Conservation (phyloP, 441 rosid species). For the Populus hybrid region DNA sequence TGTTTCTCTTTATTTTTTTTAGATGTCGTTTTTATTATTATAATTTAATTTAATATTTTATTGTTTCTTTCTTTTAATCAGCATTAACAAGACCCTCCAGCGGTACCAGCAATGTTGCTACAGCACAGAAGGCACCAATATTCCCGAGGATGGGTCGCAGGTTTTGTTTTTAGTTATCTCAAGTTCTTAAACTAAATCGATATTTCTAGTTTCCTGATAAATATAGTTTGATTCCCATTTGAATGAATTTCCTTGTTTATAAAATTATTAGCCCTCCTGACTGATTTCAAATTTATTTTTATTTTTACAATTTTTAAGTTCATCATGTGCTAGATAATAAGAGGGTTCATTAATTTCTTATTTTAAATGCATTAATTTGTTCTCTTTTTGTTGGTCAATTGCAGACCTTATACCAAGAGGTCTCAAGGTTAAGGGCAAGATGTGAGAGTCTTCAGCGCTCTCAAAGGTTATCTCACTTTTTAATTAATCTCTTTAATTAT, state of each 20-base stretch:
- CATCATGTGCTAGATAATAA: too few species aligned
- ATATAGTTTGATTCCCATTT: background rate
- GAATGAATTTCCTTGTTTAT: too few species aligned
- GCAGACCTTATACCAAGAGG: slow-evolving; percentile 34
- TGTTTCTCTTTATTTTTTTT: too few species aligned
- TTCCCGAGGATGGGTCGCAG: slow-evolving; percentile 21
- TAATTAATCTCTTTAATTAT: background rate
- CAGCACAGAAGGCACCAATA: slow-evolving; percentile 12
- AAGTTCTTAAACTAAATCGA: too few species aligned
- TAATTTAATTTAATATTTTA: background rate
- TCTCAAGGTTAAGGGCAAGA: slow-evolving; percentile 34
- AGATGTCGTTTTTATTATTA: background rate
- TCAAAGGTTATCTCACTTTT: slow-evolving; percentile 29
- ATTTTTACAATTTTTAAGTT: too few species aligned
- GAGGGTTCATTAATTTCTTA: background rate
- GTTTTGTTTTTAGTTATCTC: slow-evolving; percentile 16
- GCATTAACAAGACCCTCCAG: slow-evolving; percentile 24
- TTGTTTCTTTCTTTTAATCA: background rate
- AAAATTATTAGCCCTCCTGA: too few species aligned
- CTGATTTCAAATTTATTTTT: too few species aligned
- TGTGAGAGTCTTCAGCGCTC: slow-evolving; percentile 37
- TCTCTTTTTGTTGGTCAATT: background rate
- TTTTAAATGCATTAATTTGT: background rate
- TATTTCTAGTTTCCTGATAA: background rate
- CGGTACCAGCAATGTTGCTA: slow-evolving; percentile 26